Evolutionary conservation across 306 rosid genomes (phyloP).

Genomic region (Neltuma alba): DNA sequence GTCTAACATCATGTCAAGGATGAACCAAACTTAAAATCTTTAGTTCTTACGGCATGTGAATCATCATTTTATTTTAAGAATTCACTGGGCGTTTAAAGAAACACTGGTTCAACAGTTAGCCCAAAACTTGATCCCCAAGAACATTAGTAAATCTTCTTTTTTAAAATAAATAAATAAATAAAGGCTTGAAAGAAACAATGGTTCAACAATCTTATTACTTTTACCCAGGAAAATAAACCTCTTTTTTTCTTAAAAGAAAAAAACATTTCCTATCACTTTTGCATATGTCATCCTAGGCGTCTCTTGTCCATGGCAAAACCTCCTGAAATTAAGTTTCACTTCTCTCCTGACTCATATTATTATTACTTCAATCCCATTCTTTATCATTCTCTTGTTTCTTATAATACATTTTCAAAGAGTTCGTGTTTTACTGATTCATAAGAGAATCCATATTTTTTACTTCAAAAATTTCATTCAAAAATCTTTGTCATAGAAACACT

Average conservation of each 20-base stretch:
- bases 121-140: background rate
- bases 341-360: background rate
- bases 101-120: background rate
- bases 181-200: no score
- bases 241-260: no score
- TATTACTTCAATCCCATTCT: background rate
- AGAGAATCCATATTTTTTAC: background rate
- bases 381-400: background rate
- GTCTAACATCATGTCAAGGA: background rate
- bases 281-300: background rate
- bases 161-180: no score
- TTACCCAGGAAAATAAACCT: background rate
- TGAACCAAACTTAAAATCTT: background rate
- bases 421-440: background rate
- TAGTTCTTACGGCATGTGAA: background rate
- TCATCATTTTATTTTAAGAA: background rate
- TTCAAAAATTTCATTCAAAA: background rate
- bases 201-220: background rate
- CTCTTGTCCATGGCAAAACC: background rate
- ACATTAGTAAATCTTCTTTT: background rate
- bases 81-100: background rate
- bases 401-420: background rate
- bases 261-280: background rate
- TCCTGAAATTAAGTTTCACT: background rate
- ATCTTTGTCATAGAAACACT: background rate